phyloP scores from a whole-genome alignment of 495 filamentous ascomycete species.

The Amniculicola lignicola region DNA sequence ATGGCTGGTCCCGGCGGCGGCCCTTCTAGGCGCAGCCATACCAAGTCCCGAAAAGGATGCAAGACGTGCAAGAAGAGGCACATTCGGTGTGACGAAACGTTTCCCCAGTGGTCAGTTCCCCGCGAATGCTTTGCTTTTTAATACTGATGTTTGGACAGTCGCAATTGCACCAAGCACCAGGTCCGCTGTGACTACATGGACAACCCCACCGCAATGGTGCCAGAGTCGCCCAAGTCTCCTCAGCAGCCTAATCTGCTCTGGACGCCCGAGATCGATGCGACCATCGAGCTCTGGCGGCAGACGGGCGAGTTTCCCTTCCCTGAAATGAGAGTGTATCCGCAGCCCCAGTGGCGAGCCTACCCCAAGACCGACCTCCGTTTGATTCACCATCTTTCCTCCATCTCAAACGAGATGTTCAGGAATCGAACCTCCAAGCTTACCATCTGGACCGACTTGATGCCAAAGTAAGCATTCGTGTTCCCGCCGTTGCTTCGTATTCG shows the following conservation, averaged over 20 bases:
- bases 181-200: constrained; percentile 98
- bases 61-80: constrained; percentile 96
- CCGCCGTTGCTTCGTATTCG: constrained; percentile 32
- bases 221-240: constrained; percentile 54
- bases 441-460: constrained; percentile 88
- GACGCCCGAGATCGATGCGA: constrained; percentile 73
- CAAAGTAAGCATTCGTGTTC: constrained; percentile 64
- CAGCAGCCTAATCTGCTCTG: constrained; percentile 76
- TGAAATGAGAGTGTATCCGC: constrained; percentile 67
- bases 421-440: constrained; percentile 76
- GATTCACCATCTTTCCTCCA: constrained; percentile 84
- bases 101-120: constrained; percentile 85
- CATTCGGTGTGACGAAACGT: constrained; percentile 96
- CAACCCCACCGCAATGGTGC: constrained; percentile 58
- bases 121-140: constrained; percentile 10
- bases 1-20: constrained; percentile 74
- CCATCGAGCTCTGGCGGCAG: constrained; percentile 77
- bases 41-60: constrained; percentile 96
- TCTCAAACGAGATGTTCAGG: constrained; percentile 75
- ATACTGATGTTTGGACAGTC: constrained; percentile 51
- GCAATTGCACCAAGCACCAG: constrained; percentile 98
- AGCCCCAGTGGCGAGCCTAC: constrained; percentile 61
- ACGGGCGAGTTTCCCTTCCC: constrained; percentile 87
- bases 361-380: constrained; percentile 76
- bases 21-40: constrained; percentile 78